Evolutionary conservation across 345 rosid species (phyloP).

Genomic region (Corymbia maculata): DNA sequence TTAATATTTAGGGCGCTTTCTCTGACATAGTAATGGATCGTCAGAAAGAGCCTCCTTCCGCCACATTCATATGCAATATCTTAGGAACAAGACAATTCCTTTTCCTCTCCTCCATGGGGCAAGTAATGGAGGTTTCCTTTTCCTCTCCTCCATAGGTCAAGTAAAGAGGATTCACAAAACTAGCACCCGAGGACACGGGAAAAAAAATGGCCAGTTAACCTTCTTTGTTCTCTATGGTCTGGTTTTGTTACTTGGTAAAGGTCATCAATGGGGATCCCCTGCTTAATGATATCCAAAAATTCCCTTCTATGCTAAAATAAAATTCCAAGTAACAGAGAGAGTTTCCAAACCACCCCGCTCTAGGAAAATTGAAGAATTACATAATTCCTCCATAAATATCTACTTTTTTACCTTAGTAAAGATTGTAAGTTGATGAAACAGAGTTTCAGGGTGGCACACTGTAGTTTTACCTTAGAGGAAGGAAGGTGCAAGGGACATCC

Average conservation of each 20-base stretch:
- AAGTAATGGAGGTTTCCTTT: not conserved
- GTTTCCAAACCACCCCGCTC: not conserved
- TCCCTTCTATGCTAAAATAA: not conserved
- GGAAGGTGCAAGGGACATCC: slow-evolving; percentile 91
- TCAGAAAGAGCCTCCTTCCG: not conserved
- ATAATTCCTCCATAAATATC: not conserved
- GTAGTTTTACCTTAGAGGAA: slow-evolving; percentile 45
- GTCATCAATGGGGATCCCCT: not conserved
- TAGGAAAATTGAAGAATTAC: not conserved
- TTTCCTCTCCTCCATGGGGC: not conserved
- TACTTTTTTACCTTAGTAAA: not conserved
- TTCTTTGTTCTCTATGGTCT: not conserved
- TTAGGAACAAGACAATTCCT: not conserved
- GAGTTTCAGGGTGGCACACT: not conserved
- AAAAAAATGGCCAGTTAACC: not conserved
- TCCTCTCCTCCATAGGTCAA: not conserved
- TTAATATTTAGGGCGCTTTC: not conserved
- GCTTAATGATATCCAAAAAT: not conserved
- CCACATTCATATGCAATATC: not conserved
- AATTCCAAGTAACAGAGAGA: not conserved
- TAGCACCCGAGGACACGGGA: not conserved
- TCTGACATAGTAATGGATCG: not conserved
- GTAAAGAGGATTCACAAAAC: not conserved
- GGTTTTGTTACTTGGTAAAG: not conserved
- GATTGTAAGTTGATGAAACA: not conserved